A percentile compares a stretch with the other conserved stretches of the same genome.
Evolutionary conservation across 176 grass and related monocot species (phyloP).

Genomic region (Rhipidocladum racemiflorum): DNA sequence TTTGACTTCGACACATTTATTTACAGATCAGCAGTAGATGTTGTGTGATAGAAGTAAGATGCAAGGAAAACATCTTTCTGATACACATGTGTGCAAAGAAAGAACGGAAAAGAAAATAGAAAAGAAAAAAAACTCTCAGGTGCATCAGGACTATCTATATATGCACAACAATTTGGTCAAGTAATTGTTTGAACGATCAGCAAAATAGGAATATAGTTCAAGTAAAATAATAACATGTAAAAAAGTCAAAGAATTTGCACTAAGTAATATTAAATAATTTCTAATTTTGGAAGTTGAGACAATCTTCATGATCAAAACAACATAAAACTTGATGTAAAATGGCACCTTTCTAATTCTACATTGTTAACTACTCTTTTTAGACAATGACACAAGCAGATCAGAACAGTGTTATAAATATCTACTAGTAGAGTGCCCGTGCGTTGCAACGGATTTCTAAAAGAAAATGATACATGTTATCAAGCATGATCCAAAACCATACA

Average conservation of each 20-base stretch:
- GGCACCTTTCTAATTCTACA: no score
- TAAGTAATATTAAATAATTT: background rate
- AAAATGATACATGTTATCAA: no score
- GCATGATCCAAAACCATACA: no score
- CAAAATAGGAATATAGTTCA: background rate
- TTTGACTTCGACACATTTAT: background rate
- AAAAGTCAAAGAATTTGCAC: background rate
- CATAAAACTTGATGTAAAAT: no score
- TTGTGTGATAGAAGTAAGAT: background rate
- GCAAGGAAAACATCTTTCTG: background rate
- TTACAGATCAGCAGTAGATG: background rate
- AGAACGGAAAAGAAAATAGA: no score
- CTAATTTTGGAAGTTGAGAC: background rate
- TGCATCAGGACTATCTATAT: background rate
- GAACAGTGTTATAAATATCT: no score
- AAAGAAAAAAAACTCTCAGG: background rate
- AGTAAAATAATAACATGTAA: background rate
- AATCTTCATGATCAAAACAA: background rate
- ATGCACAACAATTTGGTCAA: background rate
- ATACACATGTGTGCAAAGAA: background rate
- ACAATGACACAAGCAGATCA: no score
- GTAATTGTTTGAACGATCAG: background rate
- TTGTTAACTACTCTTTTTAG: no score
- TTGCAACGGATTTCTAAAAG: no score
- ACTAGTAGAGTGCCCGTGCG: no score